Conservation (phyloP, 371 early-diverging fungal genomes). For the Mucor circinelloides region DNA sequence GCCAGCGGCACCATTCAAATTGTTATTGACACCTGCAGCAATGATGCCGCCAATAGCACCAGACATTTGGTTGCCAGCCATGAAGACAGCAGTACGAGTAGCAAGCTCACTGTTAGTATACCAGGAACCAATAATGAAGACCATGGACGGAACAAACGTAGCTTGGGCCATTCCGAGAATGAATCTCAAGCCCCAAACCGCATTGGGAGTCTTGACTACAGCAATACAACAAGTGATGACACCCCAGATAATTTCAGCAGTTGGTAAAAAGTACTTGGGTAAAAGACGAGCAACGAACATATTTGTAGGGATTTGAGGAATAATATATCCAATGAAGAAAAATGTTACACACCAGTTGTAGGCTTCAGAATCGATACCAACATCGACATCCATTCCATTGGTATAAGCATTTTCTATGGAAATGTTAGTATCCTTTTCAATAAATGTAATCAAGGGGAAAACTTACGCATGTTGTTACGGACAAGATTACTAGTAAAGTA, state of each 20-base stretch:
- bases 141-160: constrained; percentile 9
- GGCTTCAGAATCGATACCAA: constrained; percentile 15
- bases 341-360: constrained; percentile 22
- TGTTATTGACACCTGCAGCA: background rate
- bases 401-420: constrained; percentile 22
- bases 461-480: constrained; percentile 17
- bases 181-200: constrained; percentile 6
- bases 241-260: constrained; percentile 2
- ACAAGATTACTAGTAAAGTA: constrained; percentile 9
- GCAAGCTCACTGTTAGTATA: constrained; percentile 8
- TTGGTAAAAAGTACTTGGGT: constrained; percentile 7
- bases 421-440: background rate
- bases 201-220: background rate
- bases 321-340: constrained; percentile 20
- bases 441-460: too few species aligned
- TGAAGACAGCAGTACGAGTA: constrained; percentile 7
- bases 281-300: constrained; percentile 5
- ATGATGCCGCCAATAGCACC: constrained; percentile 10
- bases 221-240: constrained; percentile 12
- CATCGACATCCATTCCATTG: constrained; percentile 24
- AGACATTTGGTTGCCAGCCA: constrained; percentile 9
- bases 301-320: constrained; percentile 13
- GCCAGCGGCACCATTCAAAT: constrained; percentile 7
- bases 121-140: constrained; percentile 14
- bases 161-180: constrained; percentile 6